Percentiles rank a stretch among this genome's conserved stretches.
Conservation (phyloP, 257 asterid genomes). For the Solanum sitiens region DNA sequence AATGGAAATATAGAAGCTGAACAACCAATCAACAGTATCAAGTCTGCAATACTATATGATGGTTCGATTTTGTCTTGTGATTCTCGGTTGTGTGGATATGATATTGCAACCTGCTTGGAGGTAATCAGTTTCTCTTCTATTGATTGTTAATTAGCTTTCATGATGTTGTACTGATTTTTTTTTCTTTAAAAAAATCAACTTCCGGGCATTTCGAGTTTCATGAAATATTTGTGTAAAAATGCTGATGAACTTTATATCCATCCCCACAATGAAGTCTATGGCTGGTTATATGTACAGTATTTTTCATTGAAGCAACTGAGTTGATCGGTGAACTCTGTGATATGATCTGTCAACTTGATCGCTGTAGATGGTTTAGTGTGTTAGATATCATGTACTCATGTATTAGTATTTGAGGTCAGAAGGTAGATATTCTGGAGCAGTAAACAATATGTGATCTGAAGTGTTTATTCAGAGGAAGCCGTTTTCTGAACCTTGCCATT, state of each 20-base stretch:
- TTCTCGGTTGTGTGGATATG: constrained; percentile 58
- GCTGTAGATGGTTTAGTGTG: neutral
- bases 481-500: neutral
- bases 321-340: neutral
- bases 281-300: neutral
- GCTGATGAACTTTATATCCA: neutral
- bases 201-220: neutral
- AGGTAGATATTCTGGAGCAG: neutral
- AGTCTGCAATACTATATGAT: constrained; percentile 55
- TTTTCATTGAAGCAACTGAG: neutral
- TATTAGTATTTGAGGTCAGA: neutral
- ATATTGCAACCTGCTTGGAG: constrained; percentile 97
- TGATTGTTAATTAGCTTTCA: neutral
- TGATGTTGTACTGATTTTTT: neutral
- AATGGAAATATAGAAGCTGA: constrained; percentile 30
- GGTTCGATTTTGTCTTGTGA: constrained; percentile 72
- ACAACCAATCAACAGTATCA: constrained; percentile 33
- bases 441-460: neutral
- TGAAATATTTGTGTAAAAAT: neutral
- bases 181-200: neutral
- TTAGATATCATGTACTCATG: neutral
- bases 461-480: neutral
- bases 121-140: constrained; percentile 22
- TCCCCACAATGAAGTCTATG: neutral
- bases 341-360: neutral